A percentile compares a stretch with the other conserved stretches of the same genome.
Evolutionary conservation across 2,329 filamentous ascomycete genomes (phyloP).

Genomic region (Sporothrix phasma): DNA sequence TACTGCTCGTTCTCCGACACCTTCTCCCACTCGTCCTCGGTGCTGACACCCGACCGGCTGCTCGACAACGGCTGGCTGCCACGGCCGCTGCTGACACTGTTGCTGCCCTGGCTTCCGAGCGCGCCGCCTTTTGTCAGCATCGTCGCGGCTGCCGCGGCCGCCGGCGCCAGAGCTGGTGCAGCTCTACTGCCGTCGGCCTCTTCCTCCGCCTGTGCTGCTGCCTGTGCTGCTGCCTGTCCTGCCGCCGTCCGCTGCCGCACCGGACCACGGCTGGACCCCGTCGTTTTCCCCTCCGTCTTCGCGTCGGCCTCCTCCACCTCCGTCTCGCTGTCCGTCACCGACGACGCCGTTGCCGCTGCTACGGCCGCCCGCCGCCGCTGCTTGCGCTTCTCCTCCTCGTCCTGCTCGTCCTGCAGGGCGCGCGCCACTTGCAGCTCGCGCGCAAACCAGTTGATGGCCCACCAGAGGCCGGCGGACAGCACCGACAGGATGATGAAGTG

Average conservation of each 20-base stretch:
- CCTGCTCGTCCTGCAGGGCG: slow-evolving; percentile 32
- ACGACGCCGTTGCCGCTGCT: slow-evolving; percentile 23
- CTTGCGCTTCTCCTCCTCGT: slow-evolving; percentile 20
- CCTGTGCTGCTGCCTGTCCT: background rate
- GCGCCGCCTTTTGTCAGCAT: background rate
- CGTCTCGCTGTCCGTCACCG: slow-evolving; percentile 38
- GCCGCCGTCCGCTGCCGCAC: background rate
- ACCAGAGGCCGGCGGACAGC: slow-evolving; percentile 78
- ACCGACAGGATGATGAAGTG: slow-evolving; percentile 79
- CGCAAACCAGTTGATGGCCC: slow-evolving; percentile 95
- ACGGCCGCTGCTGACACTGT: background rate
- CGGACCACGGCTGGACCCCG: background rate
- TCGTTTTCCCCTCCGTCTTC: background rate
- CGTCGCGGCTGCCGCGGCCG: slow-evolving; percentile 13
- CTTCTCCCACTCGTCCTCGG: slow-evolving; percentile 97
- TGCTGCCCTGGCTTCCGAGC: slow-evolving; percentile 7
- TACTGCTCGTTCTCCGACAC: slow-evolving; percentile 60
- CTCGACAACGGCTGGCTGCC: slow-evolving; percentile 24
- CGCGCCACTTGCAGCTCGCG: slow-evolving; percentile 46
- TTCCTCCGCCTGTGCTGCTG: no score
- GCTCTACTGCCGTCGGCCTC: background rate
- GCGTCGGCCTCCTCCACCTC: slow-evolving; percentile 33
- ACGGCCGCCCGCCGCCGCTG: slow-evolving; percentile 16
- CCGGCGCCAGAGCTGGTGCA: slow-evolving; percentile 18
- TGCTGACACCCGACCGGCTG: slow-evolving; percentile 55